Evolutionary conservation across 2,329 filamentous ascomycete species (phyloP).

Genomic region (Dothideomycetidae sp.): DNA sequence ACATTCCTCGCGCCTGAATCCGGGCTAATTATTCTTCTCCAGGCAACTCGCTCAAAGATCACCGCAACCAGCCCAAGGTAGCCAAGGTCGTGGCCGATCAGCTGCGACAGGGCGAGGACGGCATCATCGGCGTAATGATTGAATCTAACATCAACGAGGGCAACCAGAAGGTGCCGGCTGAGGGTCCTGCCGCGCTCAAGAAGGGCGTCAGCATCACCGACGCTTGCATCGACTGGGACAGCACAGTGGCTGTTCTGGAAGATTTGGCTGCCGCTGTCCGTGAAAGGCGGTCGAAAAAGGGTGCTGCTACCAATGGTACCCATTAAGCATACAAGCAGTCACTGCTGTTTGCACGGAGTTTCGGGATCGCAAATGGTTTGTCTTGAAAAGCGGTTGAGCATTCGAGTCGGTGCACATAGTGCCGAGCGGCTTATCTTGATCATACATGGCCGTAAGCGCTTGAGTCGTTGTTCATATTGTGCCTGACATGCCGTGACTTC

Average conservation of each 20-base stretch:
- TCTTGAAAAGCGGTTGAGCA: too few relatives aligned
- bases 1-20: neutral
- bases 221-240: constrained; percentile 89
- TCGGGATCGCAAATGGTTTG: neutral
- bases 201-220: constrained; percentile 92
- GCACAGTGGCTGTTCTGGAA: constrained; percentile 66
- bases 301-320: constrained; percentile 14
- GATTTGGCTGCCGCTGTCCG: constrained; percentile 74
- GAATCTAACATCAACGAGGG: constrained; percentile 93
- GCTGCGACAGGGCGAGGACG: constrained; percentile 70
- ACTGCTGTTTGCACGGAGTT: constrained; percentile 1
- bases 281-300: constrained; percentile 45
- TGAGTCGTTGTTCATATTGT: too few relatives aligned
- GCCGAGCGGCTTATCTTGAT: too few relatives aligned
- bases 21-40: constrained; percentile 14
- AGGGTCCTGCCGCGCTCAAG: constrained; percentile 64
- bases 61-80: constrained; percentile 92
- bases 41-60: constrained; percentile 96
- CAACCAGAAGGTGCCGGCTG: constrained; percentile 61
- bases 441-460: too few relatives aligned
- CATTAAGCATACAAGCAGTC: constrained; percentile 18
- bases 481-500: too few relatives aligned
- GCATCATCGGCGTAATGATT: constrained; percentile 95
- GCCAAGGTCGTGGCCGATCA: constrained; percentile 71
- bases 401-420: too few relatives aligned